phyloP scores from a whole-genome alignment of 495 filamentous ascomycete genomes.

The Platismatia glauca region DNA sequence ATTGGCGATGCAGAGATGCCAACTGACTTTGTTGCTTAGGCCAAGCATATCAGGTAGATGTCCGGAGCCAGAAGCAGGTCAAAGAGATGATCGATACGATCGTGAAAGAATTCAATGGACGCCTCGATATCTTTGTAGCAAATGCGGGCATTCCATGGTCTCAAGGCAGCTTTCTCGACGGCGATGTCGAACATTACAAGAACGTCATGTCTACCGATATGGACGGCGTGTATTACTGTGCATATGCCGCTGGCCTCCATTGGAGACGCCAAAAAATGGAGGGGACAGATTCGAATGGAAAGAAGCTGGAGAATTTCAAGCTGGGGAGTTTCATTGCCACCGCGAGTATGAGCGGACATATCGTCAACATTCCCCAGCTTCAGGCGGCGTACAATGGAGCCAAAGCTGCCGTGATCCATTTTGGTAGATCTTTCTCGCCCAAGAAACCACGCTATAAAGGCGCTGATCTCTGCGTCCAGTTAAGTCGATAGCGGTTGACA shows the following conservation, averaged over 20 bases:
- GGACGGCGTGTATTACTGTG: conserved; percentile 76
- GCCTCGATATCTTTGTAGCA: conserved; percentile 72
- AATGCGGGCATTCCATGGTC: conserved; percentile 74
- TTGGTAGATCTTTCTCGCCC: conserved; percentile 42
- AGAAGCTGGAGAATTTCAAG: conserved; percentile 55
- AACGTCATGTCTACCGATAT: conserved; percentile 66
- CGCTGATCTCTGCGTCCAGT: conserved; percentile 28
- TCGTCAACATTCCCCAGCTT: conserved; percentile 80
- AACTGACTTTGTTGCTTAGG: conserved; percentile 33
- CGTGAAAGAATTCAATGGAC: conserved; percentile 61
- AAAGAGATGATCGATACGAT: conserved; percentile 46
- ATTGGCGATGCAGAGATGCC: background rate
- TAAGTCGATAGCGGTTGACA: conserved; percentile 74
- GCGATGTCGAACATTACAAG: conserved; percentile 53
- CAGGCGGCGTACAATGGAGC: conserved; percentile 83
- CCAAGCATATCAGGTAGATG: conserved; percentile 67
- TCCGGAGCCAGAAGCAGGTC: conserved; percentile 51
- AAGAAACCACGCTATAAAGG: background rate
- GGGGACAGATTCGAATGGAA: conserved; percentile 55
- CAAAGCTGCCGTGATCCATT: conserved; percentile 76
- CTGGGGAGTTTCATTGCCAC: conserved; percentile 71
- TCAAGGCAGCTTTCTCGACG: conserved; percentile 58
- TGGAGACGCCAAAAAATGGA: conserved; percentile 58
- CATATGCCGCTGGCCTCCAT: conserved; percentile 63
- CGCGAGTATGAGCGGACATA: conserved; percentile 74